Evolutionary conservation across 306 rosid genomes (phyloP).

Genomic region (Corylus heterophylla): DNA sequence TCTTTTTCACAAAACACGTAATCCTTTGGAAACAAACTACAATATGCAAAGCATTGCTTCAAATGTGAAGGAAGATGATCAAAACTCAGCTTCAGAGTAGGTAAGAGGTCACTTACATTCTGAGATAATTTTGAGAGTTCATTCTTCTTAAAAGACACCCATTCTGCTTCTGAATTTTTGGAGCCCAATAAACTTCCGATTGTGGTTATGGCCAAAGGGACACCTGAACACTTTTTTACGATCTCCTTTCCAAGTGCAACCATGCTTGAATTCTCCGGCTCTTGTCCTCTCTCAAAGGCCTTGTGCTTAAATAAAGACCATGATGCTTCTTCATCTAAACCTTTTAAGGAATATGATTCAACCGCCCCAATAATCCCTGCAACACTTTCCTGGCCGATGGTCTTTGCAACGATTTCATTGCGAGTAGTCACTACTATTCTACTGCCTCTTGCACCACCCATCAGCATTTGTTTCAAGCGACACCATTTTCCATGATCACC

Average conservation of each 20-base stretch:
- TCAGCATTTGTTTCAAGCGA: background rate
- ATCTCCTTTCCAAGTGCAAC: background rate
- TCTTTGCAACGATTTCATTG: background rate
- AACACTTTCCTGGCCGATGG: background rate
- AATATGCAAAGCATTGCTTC: constrained; percentile 10
- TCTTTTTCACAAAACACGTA: background rate
- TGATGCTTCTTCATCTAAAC: background rate
- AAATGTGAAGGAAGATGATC: background rate
- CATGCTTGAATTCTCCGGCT: background rate
- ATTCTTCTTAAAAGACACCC: background rate
- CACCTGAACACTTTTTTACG: background rate
- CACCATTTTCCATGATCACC: background rate
- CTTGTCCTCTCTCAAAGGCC: constrained; percentile 15
- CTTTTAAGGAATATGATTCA: background rate
- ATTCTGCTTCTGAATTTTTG: background rate
- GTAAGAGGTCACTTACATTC: background rate
- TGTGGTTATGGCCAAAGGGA: constrained; percentile 20
- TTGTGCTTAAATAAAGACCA: constrained; percentile 2
- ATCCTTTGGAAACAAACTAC: constrained; percentile 15
- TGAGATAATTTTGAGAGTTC: background rate
- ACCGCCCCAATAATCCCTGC: background rate
- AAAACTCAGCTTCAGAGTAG: background rate
- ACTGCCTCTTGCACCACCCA: constrained; percentile 4
- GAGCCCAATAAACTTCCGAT: constrained; percentile 15
- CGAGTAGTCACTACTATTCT: constrained; percentile 18